A percentile compares a stretch with the other conserved stretches of the same genome.
Evolutionary conservation across 2,329 filamentous ascomycete genomes (phyloP).

Genomic region (Fusarium longipes): DNA sequence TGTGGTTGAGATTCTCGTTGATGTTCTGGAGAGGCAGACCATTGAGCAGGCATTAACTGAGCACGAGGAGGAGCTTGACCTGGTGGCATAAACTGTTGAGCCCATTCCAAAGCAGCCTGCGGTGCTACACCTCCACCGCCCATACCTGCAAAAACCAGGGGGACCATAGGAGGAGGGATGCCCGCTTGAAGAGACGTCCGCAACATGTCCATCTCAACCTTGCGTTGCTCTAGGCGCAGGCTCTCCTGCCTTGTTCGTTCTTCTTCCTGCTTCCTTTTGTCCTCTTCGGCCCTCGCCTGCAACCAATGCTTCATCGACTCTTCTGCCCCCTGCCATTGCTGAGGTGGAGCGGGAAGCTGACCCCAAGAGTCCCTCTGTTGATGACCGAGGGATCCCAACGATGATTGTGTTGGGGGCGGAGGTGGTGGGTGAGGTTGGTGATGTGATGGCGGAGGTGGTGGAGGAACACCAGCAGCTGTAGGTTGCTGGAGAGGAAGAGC

Average conservation of each 20-base stretch:
- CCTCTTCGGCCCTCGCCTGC: conserved; percentile 77
- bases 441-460: conserved; percentile 42
- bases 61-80: conserved; percentile 59
- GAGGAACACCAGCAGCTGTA: conserved; percentile 44
- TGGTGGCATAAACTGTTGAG: conserved; percentile 72
- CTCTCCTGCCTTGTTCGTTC: conserved; percentile 74
- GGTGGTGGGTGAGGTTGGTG: conserved; percentile 49
- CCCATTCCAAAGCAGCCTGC: conserved; percentile 72
- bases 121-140: conserved; percentile 68
- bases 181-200: conserved; percentile 75
- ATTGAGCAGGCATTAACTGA: conserved; percentile 63
- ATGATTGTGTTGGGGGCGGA: conserved; percentile 41
- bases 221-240: conserved; percentile 76
- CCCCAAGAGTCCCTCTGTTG: conserved; percentile 57
- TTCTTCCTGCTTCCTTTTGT: conserved; percentile 78
- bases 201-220: conserved; percentile 78
- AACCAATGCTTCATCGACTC: conserved; percentile 80
- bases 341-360: conserved; percentile 71
- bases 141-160: conserved; percentile 79
- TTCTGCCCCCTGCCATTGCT: conserved; percentile 74
- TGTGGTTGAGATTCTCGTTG: conserved; percentile 63
- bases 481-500: conserved; percentile 64
- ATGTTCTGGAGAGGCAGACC: conserved; percentile 64
- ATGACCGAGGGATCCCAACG: conserved; percentile 46
- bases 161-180: conserved; percentile 79